Evolutionary conservation across 495 filamentous ascomycete species (phyloP), one percentile per base, ranked within the genome.

Genomic region (Xylaria grammica): DNA sequence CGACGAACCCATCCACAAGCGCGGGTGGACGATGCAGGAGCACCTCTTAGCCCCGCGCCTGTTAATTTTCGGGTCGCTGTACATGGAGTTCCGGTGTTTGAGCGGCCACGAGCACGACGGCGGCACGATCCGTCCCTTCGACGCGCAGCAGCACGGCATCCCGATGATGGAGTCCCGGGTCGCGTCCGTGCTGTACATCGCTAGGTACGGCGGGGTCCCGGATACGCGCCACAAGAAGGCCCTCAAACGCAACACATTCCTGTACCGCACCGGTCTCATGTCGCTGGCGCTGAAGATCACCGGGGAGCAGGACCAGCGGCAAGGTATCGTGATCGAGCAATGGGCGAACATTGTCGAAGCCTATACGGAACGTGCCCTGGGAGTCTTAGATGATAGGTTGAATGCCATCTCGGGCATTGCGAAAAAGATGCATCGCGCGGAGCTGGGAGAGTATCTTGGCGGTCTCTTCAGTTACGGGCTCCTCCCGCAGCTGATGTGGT

Each of bases 341-440:
- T 55, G 52, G 52, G 29, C 29, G 17, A 38, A 22, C 29, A 32
- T 55, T 22, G 52, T 55, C 22, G 52, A 36, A 38, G 29, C 30
- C 24, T 55, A 55, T 34, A 36, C 52, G 24, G 4, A 55, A 36
- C 30, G 36, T 15, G 17, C 4, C 29, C 22, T 55, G 5, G 36
- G 29, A 3, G 32, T 55, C 29, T 24, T 38, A 13, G 30, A 32
- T 24, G 52, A 55, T 34, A 34, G 20, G 17, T 24, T 55, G 24
- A 17, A 17, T 55, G 52, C 52, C 52, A 22, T 55, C 36, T 32
- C 22, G 3, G 52, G 52, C 29, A 32, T 55, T 6, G 52, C 52
- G 17, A 32, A 38, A 7, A 27, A 34, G 52, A 36, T 32, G 52
- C n/a, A 32, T n/a, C 30, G 29, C 17, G 52, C 22, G 8, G n/a